These are phyloP conservation scores for Raphanus hybrid DNA, from an alignment of 441 rosid species.

Conservation along the genomic window DNA sequence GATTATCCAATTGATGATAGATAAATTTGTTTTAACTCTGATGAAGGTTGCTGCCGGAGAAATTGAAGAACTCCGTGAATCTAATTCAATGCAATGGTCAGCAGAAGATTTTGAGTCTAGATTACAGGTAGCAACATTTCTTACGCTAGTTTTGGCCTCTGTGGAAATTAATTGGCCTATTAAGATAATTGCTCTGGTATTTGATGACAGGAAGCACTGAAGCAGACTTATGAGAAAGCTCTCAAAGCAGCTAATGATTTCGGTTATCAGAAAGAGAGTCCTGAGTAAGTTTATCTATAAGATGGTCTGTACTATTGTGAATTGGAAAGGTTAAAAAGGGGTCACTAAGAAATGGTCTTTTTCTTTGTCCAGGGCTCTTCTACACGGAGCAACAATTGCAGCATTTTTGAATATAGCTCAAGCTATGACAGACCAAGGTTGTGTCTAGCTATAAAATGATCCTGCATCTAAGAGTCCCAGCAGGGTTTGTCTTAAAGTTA, in stretches of 20 bases:
- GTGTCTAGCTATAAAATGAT: conserved; percentile 55
- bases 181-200: conserved; percentile 25
- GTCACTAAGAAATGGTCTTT: background rate
- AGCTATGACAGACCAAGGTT: conserved; percentile 99
- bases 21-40: too few species aligned
- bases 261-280: conserved; percentile 91
- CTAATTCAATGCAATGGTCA: conserved; percentile 92
- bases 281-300: conserved; percentile 69
- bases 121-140: conserved; percentile 63
- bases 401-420: conserved; percentile 93
- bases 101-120: conserved; percentile 97
- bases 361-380: conserved; percentile 60
- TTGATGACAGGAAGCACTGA: conserved; percentile 87
- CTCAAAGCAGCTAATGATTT: conserved; percentile 93
- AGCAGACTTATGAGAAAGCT: conserved; percentile 89
- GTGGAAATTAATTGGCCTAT: background rate
- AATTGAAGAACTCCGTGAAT: conserved; percentile 91
- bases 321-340: background rate
- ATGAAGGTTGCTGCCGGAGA: conserved; percentile 97
- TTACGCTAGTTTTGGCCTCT: background rate
- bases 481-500: background rate
- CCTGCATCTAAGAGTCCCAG: conserved; percentile 10
- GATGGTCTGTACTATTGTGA: conserved; percentile 10
- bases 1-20: too few species aligned
- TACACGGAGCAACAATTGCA: conserved; percentile 89